Base-by-base conservation (phyloP, 495 filamentous ascomycete species). In the Daldinia decipiens region DNA sequence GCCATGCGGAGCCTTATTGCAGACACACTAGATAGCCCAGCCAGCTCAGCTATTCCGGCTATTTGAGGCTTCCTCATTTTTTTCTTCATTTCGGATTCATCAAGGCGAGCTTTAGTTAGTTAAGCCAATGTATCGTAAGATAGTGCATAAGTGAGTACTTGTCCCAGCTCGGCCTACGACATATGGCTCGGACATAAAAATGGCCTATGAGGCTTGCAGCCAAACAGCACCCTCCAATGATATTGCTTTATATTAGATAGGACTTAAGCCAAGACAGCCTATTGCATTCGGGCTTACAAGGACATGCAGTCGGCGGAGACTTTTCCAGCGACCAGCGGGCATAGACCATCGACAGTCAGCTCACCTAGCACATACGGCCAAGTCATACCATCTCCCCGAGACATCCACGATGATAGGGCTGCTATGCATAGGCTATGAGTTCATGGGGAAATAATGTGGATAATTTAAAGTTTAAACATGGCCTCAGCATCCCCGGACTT, bases 141-240 rank as follows among this genome's bases (percentile, higher is more conserved):
- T 17, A 53, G 45, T 47, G 19, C 9, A 40, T 59, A 40, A 67
- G 26, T 63, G 17, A 43, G 50, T 60, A 45, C 17, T 45, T 19
- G 17, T 17, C 43, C 43, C 43, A 17, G 17, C 43, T 47, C n/a
- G 26, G 62, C 65, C 65, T 39, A 69, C 59, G 34, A 55, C 19
- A 61, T 66, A 63, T 56, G 65, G 40, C 52, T 69, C 65, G 62
- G 57, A 62, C 57, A 57, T 66, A 39, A 39, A 59, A 36, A 65
- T 58, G 52, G 61, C 12, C 65, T 52, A 66, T 59, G 70, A 73
- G 70, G 62, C 70, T 73, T 68, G 58, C 62, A 69, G 62, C 70
- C 57, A 38, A 69, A 60, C 29, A 13, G 15, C 36, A 4, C 29
- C 57, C 32, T 59, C 70, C 65, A 73, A 73, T 73, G 58, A 40